Evolutionary conservation across 192 early-diverging fungal genomes (phyloP), one percentile per base, ranked within the genome.

Genomic region (Umbelopsis sp.): DNA sequence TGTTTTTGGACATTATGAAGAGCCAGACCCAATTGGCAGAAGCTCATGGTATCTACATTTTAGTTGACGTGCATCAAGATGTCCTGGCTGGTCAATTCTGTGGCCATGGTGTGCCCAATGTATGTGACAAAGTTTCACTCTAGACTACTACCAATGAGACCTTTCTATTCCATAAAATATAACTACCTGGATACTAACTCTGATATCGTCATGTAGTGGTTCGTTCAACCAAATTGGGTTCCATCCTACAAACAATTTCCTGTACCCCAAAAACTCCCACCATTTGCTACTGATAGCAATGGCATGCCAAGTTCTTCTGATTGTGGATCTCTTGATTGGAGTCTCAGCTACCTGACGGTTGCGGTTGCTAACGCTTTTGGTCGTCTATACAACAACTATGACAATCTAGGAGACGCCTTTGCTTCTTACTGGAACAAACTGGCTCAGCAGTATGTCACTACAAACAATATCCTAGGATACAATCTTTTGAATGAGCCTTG

Each of bases 61-160:
- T 91, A 8, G 75, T 91, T 6, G 89, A 91, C 59, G 84, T 87
- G 50, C 89, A 91, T 77, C 89, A 91, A 72, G 84, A 88, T 59
- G 77, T 85, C 4, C 76, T 84, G 41, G 81, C 83, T 12, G 77
- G 71, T 25, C 80, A 81, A 56, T 83, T 85, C 43, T 83, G 86
- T 49, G 85, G 86, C 0, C 79, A 87, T 59, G 85, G 87, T 16
- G 78, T 83, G 2, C 86, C 87, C 14, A 45, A 77, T 49, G 73
- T 81, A 83, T 74, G 38, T 41, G 12, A 11, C 38, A 6, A 41
- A 6, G 12, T 4, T 5, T 11, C 12, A 41, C 12, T 41, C 0
- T 41, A 41, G 0, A 41, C 12, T 41, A 41, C n/a, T n/a, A n/a
- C n/a, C n/a, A n/a, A n/a, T 41, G 5, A 5, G 38, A 5, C 8